Evolutionary conservation across 495 filamentous ascomycete species (phyloP), one percentile per base, ranked within the genome.

Genomic region (Talaromyces ruber): DNA sequence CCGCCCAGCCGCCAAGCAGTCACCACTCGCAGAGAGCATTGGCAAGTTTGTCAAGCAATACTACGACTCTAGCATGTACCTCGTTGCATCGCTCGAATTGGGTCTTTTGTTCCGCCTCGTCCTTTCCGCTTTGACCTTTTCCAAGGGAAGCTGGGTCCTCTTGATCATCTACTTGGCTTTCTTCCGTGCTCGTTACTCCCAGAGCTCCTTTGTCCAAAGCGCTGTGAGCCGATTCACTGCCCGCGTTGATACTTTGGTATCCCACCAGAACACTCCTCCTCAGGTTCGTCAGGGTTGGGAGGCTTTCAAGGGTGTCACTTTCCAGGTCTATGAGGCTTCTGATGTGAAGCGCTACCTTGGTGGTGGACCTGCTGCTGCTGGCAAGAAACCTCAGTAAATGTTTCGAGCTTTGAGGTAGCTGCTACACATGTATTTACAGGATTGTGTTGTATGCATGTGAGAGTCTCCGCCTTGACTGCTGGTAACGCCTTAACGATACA

Each of bases 41-140:
- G 91, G 91, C 56, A 78, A 79, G 63, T 98, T 98, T 70, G 92
- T 98, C 73, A 98, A 97, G 84, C 85, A 93, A 71, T 96, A 98
- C 81, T 98, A 98, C 70, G 95, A 98, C 72, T 75, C 83, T 53
- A 87, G 87, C 66, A 94, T 94, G 90, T 88, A 87, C 64, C 81
- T 93, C 30, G 90, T 94, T 30, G 84, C 90, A 16, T 72, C 74
- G 32, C 83, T 94, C 30, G 90, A 94, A 73, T 86, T 94, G 61
- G 71, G 82, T 24, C 85, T 98, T 61, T 92, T 92, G 85, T 78
- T 88, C 74, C 92, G 95, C 68, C 72, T 98, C 60, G 73, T 93
- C 58, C 74, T 89, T 21, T 86, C 88, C 34, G 89, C 88, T 57
- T 74, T 98, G 60, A 81, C 92, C 63, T 97, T 97, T 83, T 84